Conservation (phyloP, 2,329 filamentous ascomycete species). For the Colletotrichum sp. region DNA sequence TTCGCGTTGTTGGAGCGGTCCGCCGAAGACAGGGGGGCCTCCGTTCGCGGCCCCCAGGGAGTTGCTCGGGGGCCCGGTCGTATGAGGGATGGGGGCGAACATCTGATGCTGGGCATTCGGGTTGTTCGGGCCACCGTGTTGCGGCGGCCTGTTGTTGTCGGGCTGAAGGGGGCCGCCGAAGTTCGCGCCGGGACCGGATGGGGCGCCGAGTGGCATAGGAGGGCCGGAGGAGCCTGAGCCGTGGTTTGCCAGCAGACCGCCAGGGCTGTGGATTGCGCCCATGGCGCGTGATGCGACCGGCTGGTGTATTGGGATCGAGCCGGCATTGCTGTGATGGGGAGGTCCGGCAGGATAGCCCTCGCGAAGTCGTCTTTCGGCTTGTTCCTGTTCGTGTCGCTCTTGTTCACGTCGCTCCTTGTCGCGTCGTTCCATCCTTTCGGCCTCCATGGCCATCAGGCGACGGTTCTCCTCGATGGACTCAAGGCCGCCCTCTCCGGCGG, state of each 20-base stretch:
- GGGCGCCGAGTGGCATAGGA: slow-evolving; percentile 56
- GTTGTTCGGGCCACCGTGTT: slow-evolving; percentile 55
- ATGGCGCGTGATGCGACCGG: slow-evolving; percentile 84
- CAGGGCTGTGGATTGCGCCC: slow-evolving; percentile 88
- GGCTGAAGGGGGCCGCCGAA: slow-evolving; percentile 62
- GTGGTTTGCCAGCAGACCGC: slow-evolving; percentile 81
- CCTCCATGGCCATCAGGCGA: slow-evolving; percentile 24
- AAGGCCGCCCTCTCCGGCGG: slow-evolving; percentile 15
- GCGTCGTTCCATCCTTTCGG: slow-evolving; percentile 57
- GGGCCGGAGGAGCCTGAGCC: slow-evolving; percentile 65
- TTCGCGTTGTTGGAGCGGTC: slow-evolving; percentile 67
- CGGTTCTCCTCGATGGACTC: slow-evolving; percentile 12
- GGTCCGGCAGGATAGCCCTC: slow-evolving; percentile 70
- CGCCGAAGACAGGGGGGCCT: slow-evolving; percentile 71
- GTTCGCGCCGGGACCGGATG: slow-evolving; percentile 52
- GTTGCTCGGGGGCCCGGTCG: slow-evolving; percentile 53
- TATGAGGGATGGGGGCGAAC: slow-evolving; percentile 60
- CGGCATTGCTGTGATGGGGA: slow-evolving; percentile 85
- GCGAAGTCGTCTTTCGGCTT: slow-evolving; percentile 65
- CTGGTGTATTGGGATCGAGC: slow-evolving; percentile 91
- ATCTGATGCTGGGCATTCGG: slow-evolving; percentile 57
- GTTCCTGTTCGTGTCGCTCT: slow-evolving; percentile 68
- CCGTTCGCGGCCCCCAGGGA: slow-evolving; percentile 64
- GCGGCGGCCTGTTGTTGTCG: slow-evolving; percentile 55
- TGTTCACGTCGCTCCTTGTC: slow-evolving; percentile 29